Base-by-base conservation (phyloP, 805 yeast genomes). In the Clavispora vitiphila region DNA sequence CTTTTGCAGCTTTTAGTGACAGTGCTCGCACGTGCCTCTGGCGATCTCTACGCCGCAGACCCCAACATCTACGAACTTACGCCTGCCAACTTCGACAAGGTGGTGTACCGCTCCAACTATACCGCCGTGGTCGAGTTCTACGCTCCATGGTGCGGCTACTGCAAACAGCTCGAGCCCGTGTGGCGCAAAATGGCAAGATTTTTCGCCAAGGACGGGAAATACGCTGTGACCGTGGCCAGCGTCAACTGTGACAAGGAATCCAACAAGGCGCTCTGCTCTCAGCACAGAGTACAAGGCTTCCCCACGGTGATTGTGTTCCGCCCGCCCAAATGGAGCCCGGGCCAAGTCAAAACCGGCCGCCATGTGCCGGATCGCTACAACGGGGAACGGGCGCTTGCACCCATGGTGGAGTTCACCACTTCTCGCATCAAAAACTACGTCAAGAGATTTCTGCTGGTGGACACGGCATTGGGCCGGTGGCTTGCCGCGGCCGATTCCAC, bases 131-230 rank as follows among this genome's bases (percentile, higher is more conserved):
- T 88, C 18, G 89, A 89, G 66, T 90, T 90, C 62, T 90, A 84
- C 62, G 97, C 98, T 4, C 96, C 97, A 29, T 90, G 98, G 98
- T 91, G 99, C 69, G 96, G 97, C 5, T 88, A 91, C 62, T 91
- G 99, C 64, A 75, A 81, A 54, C 74, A 79, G 43, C 67, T 91
- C 38, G 77, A 80, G 44, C 81, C 84, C 3, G 78, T 78, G 2
- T 83, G 72, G 61, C 67, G 70, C 37, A 81, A 81, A 55, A 78
- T 82, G 11, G 95, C 86, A 6, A 77, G 76, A 39, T 60, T 65
- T 22, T 66, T 86, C 6, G 74, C 76, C 22, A 77, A 76, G 6
- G 71, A 67, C 34, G 58, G 66, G 29, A 56, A 66, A 43, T 63
- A 77, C 38, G 69, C 72, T 15, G 76, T 76, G 7, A 78, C 80